Evolutionary conservation across 179 eudicot genomes (phyloP), one percentile per base, ranked within the genome.

Genomic region (Beta corolliflora): DNA sequence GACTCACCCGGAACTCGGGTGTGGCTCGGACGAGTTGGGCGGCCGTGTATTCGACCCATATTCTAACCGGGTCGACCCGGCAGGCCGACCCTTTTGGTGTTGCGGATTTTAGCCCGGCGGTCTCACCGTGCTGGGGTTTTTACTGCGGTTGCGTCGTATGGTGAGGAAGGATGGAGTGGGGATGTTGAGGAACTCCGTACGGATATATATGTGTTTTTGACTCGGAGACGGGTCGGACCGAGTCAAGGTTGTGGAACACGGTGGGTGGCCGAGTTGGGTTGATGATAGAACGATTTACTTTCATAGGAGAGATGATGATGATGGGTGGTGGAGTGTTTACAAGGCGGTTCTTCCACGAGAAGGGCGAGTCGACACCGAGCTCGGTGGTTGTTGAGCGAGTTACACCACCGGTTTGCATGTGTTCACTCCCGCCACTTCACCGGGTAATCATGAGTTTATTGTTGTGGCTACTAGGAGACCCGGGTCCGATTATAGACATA

Each of bases 201-300:
- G n/a, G n/a, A n/a, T n/a, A n/a, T n/a, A n/a, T 91, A 90, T 21
- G 79, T 94, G 29, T 93, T 94, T 82, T 83, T 73, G 85, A 92
- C 97, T 56, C n/a, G 68, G 61, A 41, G 91, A 89, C 82, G 97
- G 96, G 87, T 91, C 92, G 29, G 66, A 52, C 12, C 96, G 98
- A 44, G 94, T 91, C 71, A 92, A 89, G 79, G 79, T 91, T 12
- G 91, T 88, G 19, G 92, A 93, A 76, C 93, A 86, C 71, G 97
- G 97, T 11, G 98, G 98, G 45, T 94, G 98, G 98, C 98, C 98
- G 85, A 80, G 87, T 63, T 94, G 97, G 97, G 94, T 84, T 0
- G 94, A 91, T 25, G 98, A 94, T 16, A 77, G 82, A 5, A 92
- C 91, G 31, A 58, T 94, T 44, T 93, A 89, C 55, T 95, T 95